These are phyloP conservation scores for Lipomyces kockii DNA, from an alignment of 805 yeast species.

Conservation along the genomic window DNA sequence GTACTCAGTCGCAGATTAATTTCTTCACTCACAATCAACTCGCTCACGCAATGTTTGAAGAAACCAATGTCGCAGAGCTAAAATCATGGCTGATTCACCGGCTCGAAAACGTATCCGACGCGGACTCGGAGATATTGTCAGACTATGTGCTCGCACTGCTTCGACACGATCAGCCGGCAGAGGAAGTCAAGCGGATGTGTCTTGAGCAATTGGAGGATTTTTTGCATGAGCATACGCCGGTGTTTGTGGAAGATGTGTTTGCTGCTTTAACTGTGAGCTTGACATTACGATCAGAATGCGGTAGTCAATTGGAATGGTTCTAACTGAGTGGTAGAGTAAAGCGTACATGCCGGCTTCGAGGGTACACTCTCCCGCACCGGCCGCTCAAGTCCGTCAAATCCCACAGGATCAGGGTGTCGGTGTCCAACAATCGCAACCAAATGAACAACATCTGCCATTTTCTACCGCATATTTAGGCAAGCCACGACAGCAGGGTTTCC, in stretches of 20 bases:
- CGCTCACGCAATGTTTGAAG: conserved; percentile 19
- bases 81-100: conserved; percentile 43
- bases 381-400: conserved; percentile 2
- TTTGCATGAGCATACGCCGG: conserved; percentile 41
- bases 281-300: background rate
- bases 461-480: background rate
- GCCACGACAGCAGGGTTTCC: conserved; percentile 16
- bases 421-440: background rate
- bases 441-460: conserved; percentile 10
- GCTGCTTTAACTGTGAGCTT: conserved; percentile 37
- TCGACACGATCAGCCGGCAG: conserved; percentile 46
- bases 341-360: background rate
- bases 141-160: conserved; percentile 54
- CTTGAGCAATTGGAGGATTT: conserved; percentile 50
- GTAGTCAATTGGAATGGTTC: conserved; percentile 1
- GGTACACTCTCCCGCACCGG: background rate
- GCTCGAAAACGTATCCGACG: conserved; percentile 44
- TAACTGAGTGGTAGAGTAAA: background rate
- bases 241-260: conserved; percentile 47
- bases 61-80: conserved; percentile 21
- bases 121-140: conserved; percentile 51
- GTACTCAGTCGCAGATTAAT: background rate
- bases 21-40: background rate
- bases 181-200: conserved; percentile 45
- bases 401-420: background rate